A percentile compares a stretch with the other conserved stretches of the same genome.
These are phyloP conservation scores for Scutellaria galericulata DNA, from an alignment of 257 asterid genomes.

Conservation along the genomic window DNA sequence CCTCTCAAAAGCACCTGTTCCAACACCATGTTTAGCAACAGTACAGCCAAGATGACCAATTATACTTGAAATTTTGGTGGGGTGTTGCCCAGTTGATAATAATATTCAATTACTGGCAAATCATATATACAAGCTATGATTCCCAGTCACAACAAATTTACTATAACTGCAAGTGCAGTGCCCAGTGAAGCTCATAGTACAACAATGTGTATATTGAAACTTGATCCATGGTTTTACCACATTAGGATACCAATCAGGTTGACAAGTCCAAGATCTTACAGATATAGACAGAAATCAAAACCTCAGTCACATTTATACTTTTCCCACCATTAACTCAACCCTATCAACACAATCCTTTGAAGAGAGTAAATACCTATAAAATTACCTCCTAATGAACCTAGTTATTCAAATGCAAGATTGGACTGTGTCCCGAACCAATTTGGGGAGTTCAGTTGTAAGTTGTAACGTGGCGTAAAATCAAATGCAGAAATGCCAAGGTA, in stretches of 20 bases:
- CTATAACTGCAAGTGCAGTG: too few relatives aligned
- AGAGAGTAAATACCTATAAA: not conserved
- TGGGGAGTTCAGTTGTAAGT: too few relatives aligned
- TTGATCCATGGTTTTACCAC: too few relatives aligned
- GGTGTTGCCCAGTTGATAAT: too few relatives aligned
- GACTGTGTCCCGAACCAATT: too few relatives aligned
- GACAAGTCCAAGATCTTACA: not conserved
- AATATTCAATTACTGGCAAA: not conserved
- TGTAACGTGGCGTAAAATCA: not conserved
- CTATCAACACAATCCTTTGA: not conserved
- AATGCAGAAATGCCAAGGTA: not conserved
- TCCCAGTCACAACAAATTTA: too few relatives aligned
- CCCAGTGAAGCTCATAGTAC: too few relatives aligned
- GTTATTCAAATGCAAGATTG: not conserved
- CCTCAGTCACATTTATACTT: not conserved
- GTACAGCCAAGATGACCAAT: not conserved
- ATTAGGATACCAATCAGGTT: not conserved
- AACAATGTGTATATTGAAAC: too few relatives aligned
- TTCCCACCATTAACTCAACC: not conserved
- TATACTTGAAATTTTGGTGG: not conserved
- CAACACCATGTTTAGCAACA: not conserved
- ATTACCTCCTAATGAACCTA: not conserved
- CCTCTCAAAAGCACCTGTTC: slow-evolving; percentile 87
- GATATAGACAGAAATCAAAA: not conserved
- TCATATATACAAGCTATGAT: not conserved